Conservation (phyloP, 2,329 filamentous ascomycete species). For the Ceratocystis cacaofunesta region DNA sequence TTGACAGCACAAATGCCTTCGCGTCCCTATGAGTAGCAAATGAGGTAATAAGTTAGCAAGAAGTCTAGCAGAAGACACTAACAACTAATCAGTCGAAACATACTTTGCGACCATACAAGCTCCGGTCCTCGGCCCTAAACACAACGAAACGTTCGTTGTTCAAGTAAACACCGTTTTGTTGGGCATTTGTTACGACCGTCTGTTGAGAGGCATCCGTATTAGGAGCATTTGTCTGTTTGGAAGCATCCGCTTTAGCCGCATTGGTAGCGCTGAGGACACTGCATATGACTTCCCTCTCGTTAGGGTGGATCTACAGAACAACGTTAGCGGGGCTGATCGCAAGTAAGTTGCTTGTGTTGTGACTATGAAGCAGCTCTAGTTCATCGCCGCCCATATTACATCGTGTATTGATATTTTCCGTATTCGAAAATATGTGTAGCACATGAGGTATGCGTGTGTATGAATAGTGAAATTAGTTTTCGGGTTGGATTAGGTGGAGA, state of each 20-base stretch:
- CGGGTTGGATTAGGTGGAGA: neutral
- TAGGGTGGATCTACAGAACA: conserved; percentile 22
- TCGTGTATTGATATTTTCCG: too few species aligned
- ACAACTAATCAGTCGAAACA: conserved; percentile 18
- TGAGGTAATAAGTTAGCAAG: neutral
- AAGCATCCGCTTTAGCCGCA: too few species aligned
- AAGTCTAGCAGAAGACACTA: neutral
- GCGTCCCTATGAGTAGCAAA: conserved; percentile 39
- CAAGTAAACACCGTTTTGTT: conserved; percentile 54
- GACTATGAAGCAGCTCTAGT: neutral
- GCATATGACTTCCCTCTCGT: conserved; percentile 45
- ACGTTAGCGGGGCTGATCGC: neutral
- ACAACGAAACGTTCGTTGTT: conserved; percentile 65
- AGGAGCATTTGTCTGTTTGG: too few species aligned
- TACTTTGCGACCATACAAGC: conserved; percentile 79
- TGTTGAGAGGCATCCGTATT: too few species aligned
- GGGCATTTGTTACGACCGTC: too few species aligned
- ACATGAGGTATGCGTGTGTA: neutral
- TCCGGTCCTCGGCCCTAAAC: conserved; percentile 59
- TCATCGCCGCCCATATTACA: neutral
- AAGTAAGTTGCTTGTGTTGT: neutral
- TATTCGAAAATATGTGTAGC: too few species aligned
- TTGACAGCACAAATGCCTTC: conserved; percentile 71
- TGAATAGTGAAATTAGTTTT: neutral
- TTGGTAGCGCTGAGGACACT: conserved; percentile 30